Evolutionary conservation across 208 protist species (phyloP), one percentile per base, ranked within the genome.

Genomic region (Acanthamoeba comandoni): DNA sequence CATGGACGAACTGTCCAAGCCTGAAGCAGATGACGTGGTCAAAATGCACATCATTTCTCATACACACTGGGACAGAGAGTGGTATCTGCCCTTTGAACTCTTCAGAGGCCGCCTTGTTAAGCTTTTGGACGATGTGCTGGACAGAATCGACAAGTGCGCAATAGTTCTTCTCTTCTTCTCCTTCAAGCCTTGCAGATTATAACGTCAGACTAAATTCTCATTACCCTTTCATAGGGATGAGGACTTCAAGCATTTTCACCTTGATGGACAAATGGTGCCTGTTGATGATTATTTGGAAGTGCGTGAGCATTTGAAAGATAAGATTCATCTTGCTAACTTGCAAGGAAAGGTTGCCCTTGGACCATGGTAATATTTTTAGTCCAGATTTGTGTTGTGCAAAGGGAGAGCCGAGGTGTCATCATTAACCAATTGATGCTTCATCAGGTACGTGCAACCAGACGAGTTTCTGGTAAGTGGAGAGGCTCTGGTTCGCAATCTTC

Each of bases 21-120:
- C 57, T 17, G n/a, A n/a, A n/a, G n/a, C n/a, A n/a, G 49, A 82
- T 53, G 22, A 3, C 73, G 15, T 82, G 9, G 43, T 26, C 73
- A 82, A 82, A 24, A 64, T 62, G 31, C 79, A 88, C 57, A 88
- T 88, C 39, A 69, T 88, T 19, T 88, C 79, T 11, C 79, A 88
- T 43, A 88, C 79, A 0, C 79, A 88, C 29, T 88, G 79, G 79
- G 79, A 88, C 19, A 88, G 79, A n/a, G 79, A 88, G 57, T 88
- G 79, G 79, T 88, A 88, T 39, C 58, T 88, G 2, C 55, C 79
- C 24, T 88, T 88, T 43, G 79, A 88, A 39, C 52, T 52, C 39
- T 88, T 88, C 29, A 53, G 79, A 15, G 79, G 79, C 13, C 15
- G 79, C 13, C 57, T 88, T 31, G 79, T 88, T 19, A 64, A 69